A percentile compares a stretch with the other conserved stretches of the same genome.
These are phyloP conservation scores for Climacium dendroides DNA, from an alignment of 225 moss, liverwort and hornwort genomes.

Conservation along the genomic window DNA sequence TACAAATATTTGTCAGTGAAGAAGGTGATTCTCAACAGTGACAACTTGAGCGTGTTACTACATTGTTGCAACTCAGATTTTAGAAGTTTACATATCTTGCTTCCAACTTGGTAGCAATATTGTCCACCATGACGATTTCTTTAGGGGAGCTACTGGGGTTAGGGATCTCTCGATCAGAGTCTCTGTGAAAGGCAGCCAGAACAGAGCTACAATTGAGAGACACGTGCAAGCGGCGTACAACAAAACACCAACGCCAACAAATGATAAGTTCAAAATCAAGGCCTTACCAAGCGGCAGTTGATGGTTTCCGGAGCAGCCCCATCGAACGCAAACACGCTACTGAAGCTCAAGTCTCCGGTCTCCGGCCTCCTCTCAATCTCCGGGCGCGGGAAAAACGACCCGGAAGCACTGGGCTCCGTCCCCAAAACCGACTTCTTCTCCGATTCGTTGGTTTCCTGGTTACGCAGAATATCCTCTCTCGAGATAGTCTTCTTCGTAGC, in stretches of 20 bases:
- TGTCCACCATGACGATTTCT: not conserved
- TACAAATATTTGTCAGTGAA: not conserved
- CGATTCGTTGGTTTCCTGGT: not conserved
- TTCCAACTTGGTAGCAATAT: not conserved
- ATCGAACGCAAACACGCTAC: not conserved
- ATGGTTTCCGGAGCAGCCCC: constrained; percentile 11
- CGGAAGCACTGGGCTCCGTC: not conserved
- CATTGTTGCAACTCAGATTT: not conserved
- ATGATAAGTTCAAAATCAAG: not conserved
- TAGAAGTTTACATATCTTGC: not conserved
- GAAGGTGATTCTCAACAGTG: not conserved
- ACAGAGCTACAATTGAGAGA: too few species aligned
- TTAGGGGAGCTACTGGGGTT: not conserved
- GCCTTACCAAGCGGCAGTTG: not conserved
- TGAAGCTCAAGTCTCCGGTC: constrained; percentile 1
- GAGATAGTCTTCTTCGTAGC: constrained; percentile 1
- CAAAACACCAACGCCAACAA: not conserved
- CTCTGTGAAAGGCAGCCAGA: not conserved
- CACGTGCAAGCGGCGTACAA: too few species aligned
- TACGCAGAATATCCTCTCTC: not conserved
- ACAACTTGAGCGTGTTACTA: not conserved
- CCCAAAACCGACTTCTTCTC: constrained; percentile 19
- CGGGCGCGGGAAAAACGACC: constrained; percentile 1
- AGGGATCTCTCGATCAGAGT: not conserved
- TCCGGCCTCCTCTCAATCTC: constrained; percentile 10